phyloP scores from a whole-genome alignment of 305 asterid species.

The Plantago coronopus region DNA sequence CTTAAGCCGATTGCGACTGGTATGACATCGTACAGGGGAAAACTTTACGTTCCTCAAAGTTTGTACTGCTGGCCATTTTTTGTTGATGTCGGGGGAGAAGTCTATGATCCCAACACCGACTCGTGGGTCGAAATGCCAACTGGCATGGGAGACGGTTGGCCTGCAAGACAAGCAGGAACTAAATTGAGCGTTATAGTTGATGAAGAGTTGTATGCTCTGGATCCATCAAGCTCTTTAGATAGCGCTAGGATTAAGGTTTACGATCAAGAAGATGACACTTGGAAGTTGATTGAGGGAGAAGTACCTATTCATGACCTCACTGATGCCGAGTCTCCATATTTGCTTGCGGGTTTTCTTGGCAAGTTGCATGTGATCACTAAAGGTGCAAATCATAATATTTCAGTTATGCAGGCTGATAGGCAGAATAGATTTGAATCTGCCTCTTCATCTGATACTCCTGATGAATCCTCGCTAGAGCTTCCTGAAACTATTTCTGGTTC shows the following conservation, averaged over 20 bases:
- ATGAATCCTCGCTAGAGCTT: conserved; percentile 35
- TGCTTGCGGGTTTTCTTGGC: conserved; percentile 80
- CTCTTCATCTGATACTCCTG: conserved; percentile 32
- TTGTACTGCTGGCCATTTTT: conserved; percentile 84
- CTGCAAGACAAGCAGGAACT: conserved; percentile 80
- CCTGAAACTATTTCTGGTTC: conserved; percentile 36
- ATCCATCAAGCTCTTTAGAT: conserved; percentile 66
- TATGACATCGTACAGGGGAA: conserved; percentile 71
- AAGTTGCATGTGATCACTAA: conserved; percentile 73
- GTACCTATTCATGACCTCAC: conserved; percentile 53
- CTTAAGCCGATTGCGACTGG: conserved; percentile 93
- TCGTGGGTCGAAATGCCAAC: conserved; percentile 77
- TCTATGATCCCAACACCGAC: conserved; percentile 72
- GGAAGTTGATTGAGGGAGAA: conserved; percentile 79
- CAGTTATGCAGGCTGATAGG: conserved; percentile 64
- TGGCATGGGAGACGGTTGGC: conserved; percentile 98
- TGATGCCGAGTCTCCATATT: conserved; percentile 65
- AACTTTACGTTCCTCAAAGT: conserved; percentile 80
- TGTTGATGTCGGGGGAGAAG: conserved; percentile 94
- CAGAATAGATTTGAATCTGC: conserved; percentile 36
- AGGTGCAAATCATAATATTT: conserved; percentile 53
- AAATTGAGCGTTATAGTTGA: conserved; percentile 76
- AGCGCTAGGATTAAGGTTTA: conserved; percentile 77
- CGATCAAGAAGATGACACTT: conserved; percentile 63
- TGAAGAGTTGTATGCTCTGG: conserved; percentile 68